Evolutionary conservation across 106 monocot species (phyloP).

Genomic region (Allium cepa): DNA sequence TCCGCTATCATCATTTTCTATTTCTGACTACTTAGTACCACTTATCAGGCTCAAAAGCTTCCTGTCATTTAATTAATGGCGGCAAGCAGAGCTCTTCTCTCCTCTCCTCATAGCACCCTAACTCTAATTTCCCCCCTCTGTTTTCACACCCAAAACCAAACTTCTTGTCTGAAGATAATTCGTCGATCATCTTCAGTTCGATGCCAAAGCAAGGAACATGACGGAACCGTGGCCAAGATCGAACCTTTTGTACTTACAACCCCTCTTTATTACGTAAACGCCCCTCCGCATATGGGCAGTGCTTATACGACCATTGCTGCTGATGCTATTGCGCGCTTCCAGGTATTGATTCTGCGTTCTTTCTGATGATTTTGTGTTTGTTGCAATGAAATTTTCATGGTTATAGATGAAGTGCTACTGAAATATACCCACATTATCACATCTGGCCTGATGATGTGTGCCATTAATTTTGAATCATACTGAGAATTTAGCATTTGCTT

Average conservation of each 20-base stretch:
- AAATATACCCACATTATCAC: too few species aligned
- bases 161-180: neutral
- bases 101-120: conserved; percentile 2
- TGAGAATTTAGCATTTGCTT: too few species aligned
- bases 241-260: conserved; percentile 82
- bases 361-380: too few species aligned
- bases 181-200: neutral
- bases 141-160: neutral
- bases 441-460: too few species aligned
- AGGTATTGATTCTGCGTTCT: conserved; percentile 24
- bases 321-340: conserved; percentile 90
- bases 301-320: conserved; percentile 99
- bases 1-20: too few species aligned
- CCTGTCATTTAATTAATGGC: neutral
- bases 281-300: conserved; percentile 99
- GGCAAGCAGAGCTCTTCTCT: conserved; percentile 2
- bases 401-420: too few species aligned
- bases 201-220: conserved; percentile 4
- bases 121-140: neutral
- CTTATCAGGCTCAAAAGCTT: too few species aligned
- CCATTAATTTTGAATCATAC: too few species aligned
- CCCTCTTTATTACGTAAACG: conserved; percentile 94
- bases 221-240: conserved; percentile 7
- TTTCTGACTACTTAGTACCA: too few species aligned
- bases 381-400: too few species aligned